Base-by-base conservation (phyloP, 805 yeast species). In the Lachancea kluyveri region DNA sequence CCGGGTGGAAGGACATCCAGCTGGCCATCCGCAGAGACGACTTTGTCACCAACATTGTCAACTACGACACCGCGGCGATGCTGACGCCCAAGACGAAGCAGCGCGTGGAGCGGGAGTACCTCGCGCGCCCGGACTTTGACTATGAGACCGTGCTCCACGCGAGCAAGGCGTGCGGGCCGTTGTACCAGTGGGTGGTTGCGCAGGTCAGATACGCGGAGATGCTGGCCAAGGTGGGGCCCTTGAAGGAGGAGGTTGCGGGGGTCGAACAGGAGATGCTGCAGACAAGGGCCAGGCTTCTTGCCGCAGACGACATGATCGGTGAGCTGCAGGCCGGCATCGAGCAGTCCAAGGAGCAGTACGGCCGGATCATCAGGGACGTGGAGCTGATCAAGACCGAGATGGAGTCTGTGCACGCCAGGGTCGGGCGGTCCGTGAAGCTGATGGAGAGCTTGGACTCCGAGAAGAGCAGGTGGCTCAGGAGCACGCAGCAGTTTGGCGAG, bases 111-210 rank as follows among this genome's bases (percentile, higher is more conserved):
- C 41, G 53, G 1, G 65, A 63, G 2, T 90, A 81, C 46, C 56
- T 88, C 8, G 62, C 78, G 0, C 62, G 76, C 33, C 70, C 77
- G 0, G 79, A 74, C 31, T 88, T 72, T 52, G 84, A 72, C 24
- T 80, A 60, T 45, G 87, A 79, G 28, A 60, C 82, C 0, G 95
- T 85, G 0, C 74, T 82, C 45, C 65, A 96, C 23, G 97, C 97
- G 4, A 81, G 94, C 55, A 86, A 83, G 49, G 96, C 96, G 0
- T 86, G 96, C 61, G 97, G 96, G 0, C 97, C 97, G 0, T 60
- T 90, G 21, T 50, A 82, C 12, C 78, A 77, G 39, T 90, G 97
- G 97, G 88, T 87, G 0, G 68, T 69, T 33, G 96, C 97, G 0
- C 96, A 90, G 42, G 64, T 87, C n/a, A 62, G 68, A n/a, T 90